Evolutionary conservation across 139 green algal species (phyloP).

Genomic region (Ulvella scutata): DNA sequence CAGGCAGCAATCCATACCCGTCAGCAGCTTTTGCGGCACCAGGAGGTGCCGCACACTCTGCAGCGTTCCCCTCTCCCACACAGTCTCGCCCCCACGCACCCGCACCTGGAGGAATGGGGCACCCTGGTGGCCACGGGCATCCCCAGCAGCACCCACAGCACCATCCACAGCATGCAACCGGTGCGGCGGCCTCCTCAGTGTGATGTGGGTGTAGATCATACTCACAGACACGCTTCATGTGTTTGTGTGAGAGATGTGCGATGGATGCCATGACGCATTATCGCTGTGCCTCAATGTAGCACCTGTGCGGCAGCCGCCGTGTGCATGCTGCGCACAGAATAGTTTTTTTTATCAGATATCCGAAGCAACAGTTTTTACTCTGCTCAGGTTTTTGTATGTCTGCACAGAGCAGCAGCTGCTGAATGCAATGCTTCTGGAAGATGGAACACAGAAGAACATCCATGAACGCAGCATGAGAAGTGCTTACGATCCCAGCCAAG

Average conservation of each 20-base stretch:
- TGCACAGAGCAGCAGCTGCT: not conserved
- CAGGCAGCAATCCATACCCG: not conserved
- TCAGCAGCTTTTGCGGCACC: not conserved
- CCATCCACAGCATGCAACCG: no score
- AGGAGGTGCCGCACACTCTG: not conserved
- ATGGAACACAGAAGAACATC: no score
- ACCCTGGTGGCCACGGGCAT: not conserved
- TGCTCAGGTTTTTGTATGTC: not conserved
- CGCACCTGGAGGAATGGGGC: no score
- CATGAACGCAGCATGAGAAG: no score
- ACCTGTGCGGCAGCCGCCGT: not conserved
- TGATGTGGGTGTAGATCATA: not conserved
- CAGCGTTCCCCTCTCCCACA: not conserved
- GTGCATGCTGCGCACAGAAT: no score
- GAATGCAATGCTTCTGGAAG: not conserved
- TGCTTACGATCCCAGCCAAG: no score
- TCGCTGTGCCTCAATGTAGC: not conserved
- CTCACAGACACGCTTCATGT: not conserved
- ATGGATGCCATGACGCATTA: no score
- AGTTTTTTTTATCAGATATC: no score
- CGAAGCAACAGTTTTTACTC: not conserved
- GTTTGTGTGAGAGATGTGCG: no score
- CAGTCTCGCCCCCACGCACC: no score
- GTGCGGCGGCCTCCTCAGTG: not conserved
- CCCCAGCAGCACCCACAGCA: not conserved